Percentiles rank a stretch among this genome's conserved stretches.
Evolutionary conservation across 2,329 filamentous ascomycete species (phyloP).

Genomic region (Talaromyces verruculosus): DNA sequence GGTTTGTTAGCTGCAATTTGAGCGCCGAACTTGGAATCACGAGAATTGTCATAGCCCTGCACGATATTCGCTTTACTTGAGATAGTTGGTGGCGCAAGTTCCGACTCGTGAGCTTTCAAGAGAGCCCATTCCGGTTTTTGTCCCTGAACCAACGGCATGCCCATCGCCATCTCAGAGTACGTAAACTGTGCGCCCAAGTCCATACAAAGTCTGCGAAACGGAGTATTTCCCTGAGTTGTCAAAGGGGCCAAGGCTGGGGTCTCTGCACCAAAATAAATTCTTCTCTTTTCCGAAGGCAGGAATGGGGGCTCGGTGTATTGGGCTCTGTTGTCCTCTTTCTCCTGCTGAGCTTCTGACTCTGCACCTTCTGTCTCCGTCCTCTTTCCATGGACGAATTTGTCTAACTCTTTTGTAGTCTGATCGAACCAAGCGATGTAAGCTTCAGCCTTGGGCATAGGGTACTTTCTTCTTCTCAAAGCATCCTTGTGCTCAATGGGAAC

Average conservation of each 20-base stretch:
- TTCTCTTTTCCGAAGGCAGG: constrained; percentile 87
- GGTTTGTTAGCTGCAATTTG: constrained; percentile 93
- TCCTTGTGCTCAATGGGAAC: constrained; percentile 70
- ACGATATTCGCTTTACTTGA: constrained; percentile 56
- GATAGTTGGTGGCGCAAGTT: constrained; percentile 70
- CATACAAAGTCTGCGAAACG: constrained; percentile 86
- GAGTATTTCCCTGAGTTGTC: constrained; percentile 94
- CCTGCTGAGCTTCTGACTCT: constrained; percentile 26
- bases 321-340: constrained; percentile 69
- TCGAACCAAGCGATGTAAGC: constrained; percentile 76
- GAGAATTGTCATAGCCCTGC: constrained; percentile 74
- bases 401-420: constrained; percentile 54
- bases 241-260: constrained; percentile 92
- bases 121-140: constrained; percentile 92
- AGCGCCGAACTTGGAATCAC: constrained; percentile 83
- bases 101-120: constrained; percentile 85
- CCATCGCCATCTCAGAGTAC: constrained; percentile 98
- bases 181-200: constrained; percentile 88
- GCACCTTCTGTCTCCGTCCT: constrained; percentile 33
- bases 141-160: constrained; percentile 83
- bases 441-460: constrained; percentile 70
- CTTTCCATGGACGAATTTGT: constrained; percentile 52
- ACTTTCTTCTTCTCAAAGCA: constrained; percentile 70
- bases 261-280: constrained; percentile 89
- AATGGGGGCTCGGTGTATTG: constrained; percentile 83